These are phyloP conservation scores for Daphne laureola DNA, from an alignment of 441 rosid genomes.

Conservation along the genomic window DNA sequence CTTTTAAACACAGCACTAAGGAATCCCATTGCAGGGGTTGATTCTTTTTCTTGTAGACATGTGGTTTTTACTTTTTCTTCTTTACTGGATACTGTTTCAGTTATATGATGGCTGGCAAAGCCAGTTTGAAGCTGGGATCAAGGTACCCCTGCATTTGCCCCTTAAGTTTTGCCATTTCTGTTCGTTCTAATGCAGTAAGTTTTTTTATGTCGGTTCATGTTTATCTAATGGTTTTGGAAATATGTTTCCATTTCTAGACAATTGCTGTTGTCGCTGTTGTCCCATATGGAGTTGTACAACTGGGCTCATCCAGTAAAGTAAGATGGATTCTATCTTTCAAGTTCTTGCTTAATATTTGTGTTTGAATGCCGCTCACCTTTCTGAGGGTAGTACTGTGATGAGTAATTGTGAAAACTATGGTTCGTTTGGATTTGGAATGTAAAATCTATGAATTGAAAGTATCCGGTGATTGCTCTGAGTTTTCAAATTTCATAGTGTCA, in stretches of 20 bases:
- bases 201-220: constrained; percentile 1
- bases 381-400: no score
- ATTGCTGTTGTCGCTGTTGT: constrained; percentile 65
- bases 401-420: no score
- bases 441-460: no score
- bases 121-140: constrained; percentile 75
- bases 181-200: background rate
- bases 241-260: constrained; percentile 37
- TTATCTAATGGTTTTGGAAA: constrained; percentile 3
- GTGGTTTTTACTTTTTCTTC: constrained; percentile 4
- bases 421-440: no score
- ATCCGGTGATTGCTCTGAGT: no score
- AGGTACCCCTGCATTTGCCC: constrained; percentile 35
- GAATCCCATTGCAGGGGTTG: background rate
- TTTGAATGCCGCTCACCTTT: no score
- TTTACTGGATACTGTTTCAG: constrained; percentile 31
- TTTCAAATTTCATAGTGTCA: no score
- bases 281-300: constrained; percentile 81
- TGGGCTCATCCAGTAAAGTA: constrained; percentile 75
- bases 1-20: constrained; percentile 6
- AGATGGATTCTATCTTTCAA: constrained; percentile 21
- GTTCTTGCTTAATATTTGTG: no score
- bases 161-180: background rate
- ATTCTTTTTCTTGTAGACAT: constrained; percentile 9
- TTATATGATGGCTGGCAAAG: constrained; percentile 69